Percentiles rank a stretch among this genome's conserved stretches.
Conservation (phyloP, 768 basidiomycete genomes). For the Rhodocollybia butyracea region DNA sequence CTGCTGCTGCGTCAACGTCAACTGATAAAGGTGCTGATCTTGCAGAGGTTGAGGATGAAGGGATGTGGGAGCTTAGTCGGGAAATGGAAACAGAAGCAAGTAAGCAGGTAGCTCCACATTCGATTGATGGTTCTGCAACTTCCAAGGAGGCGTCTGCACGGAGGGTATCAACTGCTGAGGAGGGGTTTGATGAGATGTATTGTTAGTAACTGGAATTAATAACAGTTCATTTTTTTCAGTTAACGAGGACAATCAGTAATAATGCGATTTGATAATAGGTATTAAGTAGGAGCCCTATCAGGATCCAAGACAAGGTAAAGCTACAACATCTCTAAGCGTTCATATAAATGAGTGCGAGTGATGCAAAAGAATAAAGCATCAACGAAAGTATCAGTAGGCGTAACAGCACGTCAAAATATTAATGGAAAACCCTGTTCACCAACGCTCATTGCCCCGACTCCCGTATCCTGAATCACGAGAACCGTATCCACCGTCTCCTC, state of each 20-base stretch:
- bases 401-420: not conserved
- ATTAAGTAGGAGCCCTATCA: not conserved
- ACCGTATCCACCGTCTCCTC: slow-evolving; percentile 1
- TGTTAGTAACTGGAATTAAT: not conserved
- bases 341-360: not conserved
- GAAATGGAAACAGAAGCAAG: slow-evolving; percentile 42
- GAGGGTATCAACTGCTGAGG: not conserved
- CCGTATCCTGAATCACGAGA: slow-evolving; percentile 4
- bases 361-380: not conserved
- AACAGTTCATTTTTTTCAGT: not conserved
- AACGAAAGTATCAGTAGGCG: not conserved
- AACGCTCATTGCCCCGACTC: slow-evolving; percentile 7
- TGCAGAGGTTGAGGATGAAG: slow-evolving; percentile 46
- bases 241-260: not conserved
- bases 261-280: not conserved
- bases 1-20: not conserved
- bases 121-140: not conserved
- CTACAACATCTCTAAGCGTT: not conserved
- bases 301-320: not conserved
- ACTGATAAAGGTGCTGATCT: not conserved
- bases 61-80: slow-evolving; percentile 69
- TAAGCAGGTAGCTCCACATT: not conserved
- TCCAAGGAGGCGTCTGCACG: too few relatives aligned
- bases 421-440: slow-evolving; percentile 1
- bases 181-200: not conserved